A percentile compares a stretch with the other conserved stretches of the same genome.
Evolutionary conservation across 495 filamentous ascomycete species (phyloP).

Genomic region (Lophiostoma macrostomum): DNA sequence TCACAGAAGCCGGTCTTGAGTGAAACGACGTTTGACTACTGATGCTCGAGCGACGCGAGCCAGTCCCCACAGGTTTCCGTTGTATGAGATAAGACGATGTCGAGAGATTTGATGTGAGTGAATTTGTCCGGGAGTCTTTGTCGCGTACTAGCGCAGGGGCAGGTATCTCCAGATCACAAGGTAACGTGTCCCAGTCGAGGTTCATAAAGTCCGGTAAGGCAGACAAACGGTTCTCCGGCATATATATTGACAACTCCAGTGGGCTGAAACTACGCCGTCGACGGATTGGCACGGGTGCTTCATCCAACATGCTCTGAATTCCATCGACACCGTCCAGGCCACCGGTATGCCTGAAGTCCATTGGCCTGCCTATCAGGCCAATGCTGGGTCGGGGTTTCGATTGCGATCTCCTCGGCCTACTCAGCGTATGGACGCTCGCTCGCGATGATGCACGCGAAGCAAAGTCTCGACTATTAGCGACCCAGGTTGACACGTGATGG

Average conservation of each 20-base stretch:
- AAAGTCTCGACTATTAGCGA: conserved; percentile 25
- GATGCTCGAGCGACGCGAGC: conserved; percentile 24
- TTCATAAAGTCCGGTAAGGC: conserved; percentile 51
- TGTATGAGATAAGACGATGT: conserved; percentile 28
- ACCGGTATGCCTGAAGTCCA: conserved; percentile 28
- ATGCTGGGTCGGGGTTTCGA: conserved; percentile 30
- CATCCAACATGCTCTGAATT: conserved; percentile 27
- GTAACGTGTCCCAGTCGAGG: conserved; percentile 20
- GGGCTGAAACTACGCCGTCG: conserved; percentile 55
- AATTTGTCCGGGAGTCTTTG: conserved; percentile 17
- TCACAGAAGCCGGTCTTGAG: conserved; percentile 17
- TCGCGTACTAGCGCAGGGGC: conserved; percentile 25
- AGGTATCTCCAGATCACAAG: conserved; percentile 29
- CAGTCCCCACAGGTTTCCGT: conserved; percentile 29
- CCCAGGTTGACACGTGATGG: conserved; percentile 32
- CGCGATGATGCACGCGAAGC: conserved; percentile 32
- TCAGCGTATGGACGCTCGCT: conserved; percentile 18
- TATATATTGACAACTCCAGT: conserved; percentile 72
- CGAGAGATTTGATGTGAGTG: conserved; percentile 19
- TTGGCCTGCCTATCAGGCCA: conserved; percentile 18
- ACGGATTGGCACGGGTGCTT: conserved; percentile 27
- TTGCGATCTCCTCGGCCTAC: conserved; percentile 21
- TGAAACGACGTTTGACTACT: conserved; percentile 8
- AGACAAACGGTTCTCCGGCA: conserved; percentile 63
- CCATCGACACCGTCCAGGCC: conserved; percentile 19